Base-by-base conservation (phyloP, 2,329 filamentous ascomycete species). In the Ceratocystis albifundus region DNA sequence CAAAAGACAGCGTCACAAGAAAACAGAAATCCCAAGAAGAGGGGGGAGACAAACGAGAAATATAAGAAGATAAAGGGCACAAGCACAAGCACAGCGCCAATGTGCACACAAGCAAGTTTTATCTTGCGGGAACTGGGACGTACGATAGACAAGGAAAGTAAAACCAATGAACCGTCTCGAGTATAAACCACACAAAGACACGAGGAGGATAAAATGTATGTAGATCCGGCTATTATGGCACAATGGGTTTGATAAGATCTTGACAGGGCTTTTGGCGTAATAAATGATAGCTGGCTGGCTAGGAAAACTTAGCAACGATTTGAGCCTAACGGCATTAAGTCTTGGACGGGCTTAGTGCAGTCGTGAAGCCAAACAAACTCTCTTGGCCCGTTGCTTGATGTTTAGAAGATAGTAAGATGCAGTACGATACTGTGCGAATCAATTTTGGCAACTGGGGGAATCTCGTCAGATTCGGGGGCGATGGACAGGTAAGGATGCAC, bases 191-290 rank as follows among this genome's bases (percentile, higher is more conserved):
- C 48, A 50, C n/a, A 59, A 30, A 59, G 15, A 36, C 12, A 8
- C 20, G 55, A 59, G 22, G 12, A 36, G 55, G 32, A 30, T 59
- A 36, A 59, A 59, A 36, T 59, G 55, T n/a, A 36, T 30, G 55
- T 59, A 59, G 55, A 59, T 59, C 55, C 55, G 55, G 55, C 55
- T 59, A 59, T 32, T 59, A 59, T 59, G 55, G 55, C 55, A 59
- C 55, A 59, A 59, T 36, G 55, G 55, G 55, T 36, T 41, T 59
- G 28, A 59, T 59, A 59, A 36, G 55, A 59, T 59, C 55, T 36
- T n/a, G 55, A 36, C 55, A 59, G 55, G 55, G 55, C 55, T 30
- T 36, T 59, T 59, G 55, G 55, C 55, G 55, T 59, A 59, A 59
- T 30, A 59, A 20, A 59, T 59, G 55, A 28, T 59, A 30, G 55